These are phyloP conservation scores for Fusarium sublunatum DNA, from an alignment of 2,329 filamentous ascomycete species.

Conservation along the genomic window DNA sequence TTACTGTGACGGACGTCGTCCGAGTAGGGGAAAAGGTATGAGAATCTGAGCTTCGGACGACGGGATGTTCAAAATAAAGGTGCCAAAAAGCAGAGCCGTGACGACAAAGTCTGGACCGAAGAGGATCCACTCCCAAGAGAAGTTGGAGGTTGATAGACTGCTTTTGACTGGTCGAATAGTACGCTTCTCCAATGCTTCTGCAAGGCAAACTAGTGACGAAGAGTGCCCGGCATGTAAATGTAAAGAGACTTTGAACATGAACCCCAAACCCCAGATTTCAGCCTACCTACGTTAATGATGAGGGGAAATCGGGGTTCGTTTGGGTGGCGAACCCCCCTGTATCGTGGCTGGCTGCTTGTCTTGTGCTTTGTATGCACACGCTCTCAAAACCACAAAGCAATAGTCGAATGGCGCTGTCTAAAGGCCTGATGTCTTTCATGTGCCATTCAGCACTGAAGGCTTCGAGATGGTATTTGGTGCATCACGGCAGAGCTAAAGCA, in stretches of 20 bases:
- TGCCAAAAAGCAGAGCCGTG: conserved; percentile 32
- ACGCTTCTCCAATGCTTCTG: conserved; percentile 16
- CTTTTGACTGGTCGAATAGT: conserved; percentile 37
- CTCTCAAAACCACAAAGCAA: conserved; percentile 1
- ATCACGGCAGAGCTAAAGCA: conserved; percentile 17
- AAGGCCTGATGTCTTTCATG: conserved; percentile 30
- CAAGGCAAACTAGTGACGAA: conserved; percentile 17
- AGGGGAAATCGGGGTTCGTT: conserved; percentile 24
- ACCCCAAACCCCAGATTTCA: conserved; percentile 27
- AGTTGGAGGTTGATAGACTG: conserved; percentile 35
- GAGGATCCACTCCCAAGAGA: conserved; percentile 36
- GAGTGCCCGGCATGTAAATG: conserved; percentile 23
- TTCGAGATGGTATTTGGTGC: neutral
- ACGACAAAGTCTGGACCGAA: conserved; percentile 40
- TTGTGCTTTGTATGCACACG: conserved; percentile 6
- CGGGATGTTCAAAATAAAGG: conserved; percentile 43
- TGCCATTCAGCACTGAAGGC: conserved; percentile 17
- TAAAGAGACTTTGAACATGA: conserved; percentile 11
- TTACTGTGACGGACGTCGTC: conserved; percentile 40
- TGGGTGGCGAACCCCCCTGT: conserved; percentile 20
- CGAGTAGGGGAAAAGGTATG: conserved; percentile 30
- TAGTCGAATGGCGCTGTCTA: conserved; percentile 25
- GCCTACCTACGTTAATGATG: conserved; percentile 15
- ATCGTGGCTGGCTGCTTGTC: conserved; percentile 17
- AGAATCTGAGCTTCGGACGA: conserved; percentile 42